A percentile compares a stretch with the other conserved stretches of the same genome.
phyloP scores from a whole-genome alignment of 805 yeast species.

The Ogataea sp. region DNA sequence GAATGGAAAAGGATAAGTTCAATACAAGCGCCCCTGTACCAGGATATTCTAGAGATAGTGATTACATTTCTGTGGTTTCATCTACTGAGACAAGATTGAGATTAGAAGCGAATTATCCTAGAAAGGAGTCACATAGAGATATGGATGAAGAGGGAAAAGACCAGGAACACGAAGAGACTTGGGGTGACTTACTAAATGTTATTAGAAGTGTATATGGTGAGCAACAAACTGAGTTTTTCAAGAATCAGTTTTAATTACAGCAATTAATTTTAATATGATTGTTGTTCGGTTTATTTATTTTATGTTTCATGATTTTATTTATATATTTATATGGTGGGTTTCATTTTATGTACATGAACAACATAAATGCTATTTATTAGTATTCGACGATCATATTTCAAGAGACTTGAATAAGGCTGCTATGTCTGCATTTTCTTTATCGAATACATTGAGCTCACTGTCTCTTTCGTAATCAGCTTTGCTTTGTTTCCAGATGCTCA shows the following conservation, averaged over 20 bases:
- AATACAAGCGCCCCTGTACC: background rate
- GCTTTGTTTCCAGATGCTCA: too few relatives aligned
- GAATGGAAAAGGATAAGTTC: background rate
- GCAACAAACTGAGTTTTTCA: conserved; percentile 15
- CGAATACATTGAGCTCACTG: too few relatives aligned
- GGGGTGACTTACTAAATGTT: conserved; percentile 39
- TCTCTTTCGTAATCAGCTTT: too few relatives aligned
- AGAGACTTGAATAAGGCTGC: too few relatives aligned
- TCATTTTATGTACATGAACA: too few relatives aligned
- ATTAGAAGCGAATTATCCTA: too few relatives aligned
- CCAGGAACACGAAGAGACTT: conserved; percentile 9
- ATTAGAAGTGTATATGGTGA: conserved; percentile 45
- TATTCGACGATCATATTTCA: too few relatives aligned
- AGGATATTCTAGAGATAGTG: background rate
- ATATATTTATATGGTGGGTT: too few relatives aligned
- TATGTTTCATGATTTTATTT: background rate
- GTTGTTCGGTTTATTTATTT: background rate
- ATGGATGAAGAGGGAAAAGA: background rate
- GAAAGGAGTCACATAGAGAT: background rate
- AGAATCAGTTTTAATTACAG: conserved; percentile 8
- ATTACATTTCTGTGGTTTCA: too few relatives aligned
- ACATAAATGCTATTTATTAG: too few relatives aligned
- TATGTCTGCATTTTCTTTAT: too few relatives aligned
- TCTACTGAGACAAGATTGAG: conserved; percentile 4
- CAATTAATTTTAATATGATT: too few relatives aligned